Base-by-base conservation (phyloP, 2,329 filamentous ascomycete species). In the Colletotrichum falcatum region DNA sequence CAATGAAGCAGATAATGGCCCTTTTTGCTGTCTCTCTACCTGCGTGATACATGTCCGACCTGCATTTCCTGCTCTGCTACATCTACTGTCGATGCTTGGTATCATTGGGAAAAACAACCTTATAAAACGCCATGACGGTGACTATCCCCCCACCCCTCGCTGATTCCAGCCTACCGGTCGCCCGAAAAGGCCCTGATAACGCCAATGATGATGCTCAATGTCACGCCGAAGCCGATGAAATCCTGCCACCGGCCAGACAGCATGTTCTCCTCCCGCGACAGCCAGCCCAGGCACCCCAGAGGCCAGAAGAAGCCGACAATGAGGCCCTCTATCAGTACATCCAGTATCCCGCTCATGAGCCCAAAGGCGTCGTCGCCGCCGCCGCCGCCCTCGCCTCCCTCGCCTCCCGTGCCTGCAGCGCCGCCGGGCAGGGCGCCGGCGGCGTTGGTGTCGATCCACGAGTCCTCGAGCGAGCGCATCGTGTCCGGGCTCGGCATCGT, bases 231-330 rank as follows among this genome's bases (percentile, higher is more conserved):
- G 61, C 93, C 90, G 20, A 98, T 94, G 75, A 95, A 95, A 75
- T 97, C 89, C 79, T 94, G 91, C 84, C 94, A 92, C 76, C 95
- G 86, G 77, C 92, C 90, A 71, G 91, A 92, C 89, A 94, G 97
- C 70, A 98, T 90, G 0, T 93, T 94, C 68, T 96, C 93, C 80
- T 97, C 94, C 70, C 95, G 87, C 74, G 95, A 87, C 60, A 97
- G 83, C 94, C 95, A 98, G 62, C 92, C 90, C 66, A 95, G 84
- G 76, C 93, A 94, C 0, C 94, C 95, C 12, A 98, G 81, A 5
- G 96, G 96, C 89, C 95, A 98, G 79, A 99, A 92, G 84, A 98
- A 99, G 0, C 96, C 96, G 76, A 96, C 93, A 70, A 97, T 84
- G 80, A 96, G 94, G 5, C 95, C 96, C 82, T 91, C 93, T 69